A percentile compares a stretch with the other conserved stretches of the same genome.
Evolutionary conservation across 805 yeast genomes (phyloP).

Genomic region (Starmerella floris): DNA sequence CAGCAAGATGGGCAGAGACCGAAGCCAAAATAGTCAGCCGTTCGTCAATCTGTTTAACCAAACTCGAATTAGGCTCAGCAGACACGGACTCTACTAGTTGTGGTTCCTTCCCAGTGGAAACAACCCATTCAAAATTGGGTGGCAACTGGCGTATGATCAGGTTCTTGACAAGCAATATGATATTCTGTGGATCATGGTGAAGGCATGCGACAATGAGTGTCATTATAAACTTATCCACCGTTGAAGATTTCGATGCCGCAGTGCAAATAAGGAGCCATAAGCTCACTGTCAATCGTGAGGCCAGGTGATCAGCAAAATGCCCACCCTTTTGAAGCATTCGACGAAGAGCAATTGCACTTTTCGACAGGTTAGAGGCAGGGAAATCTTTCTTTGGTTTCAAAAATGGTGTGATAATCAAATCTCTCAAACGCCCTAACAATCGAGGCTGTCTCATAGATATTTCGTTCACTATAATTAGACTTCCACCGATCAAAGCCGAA

Average conservation of each 20-base stretch:
- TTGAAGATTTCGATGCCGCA: neutral
- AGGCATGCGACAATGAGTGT: neutral
- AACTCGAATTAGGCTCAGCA: neutral
- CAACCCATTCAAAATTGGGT: slow-evolving; percentile 4
- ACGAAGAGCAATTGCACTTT: slow-evolving; percentile 12
- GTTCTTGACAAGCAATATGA: neutral
- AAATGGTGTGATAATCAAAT: slow-evolving; percentile 12
- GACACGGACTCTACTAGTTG: slow-evolving; percentile 2
- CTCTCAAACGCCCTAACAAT: slow-evolving; percentile 15
- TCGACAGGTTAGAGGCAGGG: neutral
- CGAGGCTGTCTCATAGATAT: slow-evolving; percentile 11
- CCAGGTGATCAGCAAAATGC: slow-evolving; percentile 2
- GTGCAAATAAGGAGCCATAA: slow-evolving; percentile 6
- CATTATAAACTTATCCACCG: neutral
- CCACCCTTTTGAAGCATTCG: slow-evolving; percentile 1
- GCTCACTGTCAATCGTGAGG: neutral
- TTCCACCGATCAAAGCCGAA: slow-evolving; percentile 1
- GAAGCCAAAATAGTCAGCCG: slow-evolving; percentile 33
- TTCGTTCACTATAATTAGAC: slow-evolving; percentile 3
- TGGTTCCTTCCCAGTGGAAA: slow-evolving; percentile 1
- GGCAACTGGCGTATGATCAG: slow-evolving; percentile 3
- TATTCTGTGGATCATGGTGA: neutral
- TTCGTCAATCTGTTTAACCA: slow-evolving; percentile 29
- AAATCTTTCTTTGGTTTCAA: neutral
- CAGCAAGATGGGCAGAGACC: slow-evolving; percentile 40